Percentiles rank a stretch among this genome's conserved stretches.
phyloP scores from a whole-genome alignment of 2,329 filamentous ascomycete genomes.

The Fusarium coicis region DNA sequence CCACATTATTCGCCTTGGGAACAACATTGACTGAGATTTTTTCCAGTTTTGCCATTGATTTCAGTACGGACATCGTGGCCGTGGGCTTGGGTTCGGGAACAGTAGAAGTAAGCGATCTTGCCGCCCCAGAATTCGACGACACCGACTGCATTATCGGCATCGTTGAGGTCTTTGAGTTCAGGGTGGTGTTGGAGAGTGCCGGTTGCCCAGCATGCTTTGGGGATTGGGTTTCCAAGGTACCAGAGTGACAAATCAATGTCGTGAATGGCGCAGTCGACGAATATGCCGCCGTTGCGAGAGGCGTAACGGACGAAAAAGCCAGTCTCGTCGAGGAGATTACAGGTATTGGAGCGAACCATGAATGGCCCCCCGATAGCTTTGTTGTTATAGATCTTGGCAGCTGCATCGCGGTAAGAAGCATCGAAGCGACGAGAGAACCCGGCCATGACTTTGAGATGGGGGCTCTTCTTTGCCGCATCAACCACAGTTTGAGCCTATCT shows the following conservation, averaged over 20 bases:
- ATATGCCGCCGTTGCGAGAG: slow-evolving; percentile 72
- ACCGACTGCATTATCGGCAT: slow-evolving; percentile 53
- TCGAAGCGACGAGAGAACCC: slow-evolving; percentile 63
- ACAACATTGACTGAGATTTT: slow-evolving; percentile 70
- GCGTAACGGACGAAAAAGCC: slow-evolving; percentile 77
- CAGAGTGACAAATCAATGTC: slow-evolving; percentile 62
- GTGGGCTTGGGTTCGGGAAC: slow-evolving; percentile 71
- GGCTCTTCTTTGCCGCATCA: slow-evolving; percentile 63
- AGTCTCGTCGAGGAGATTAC: slow-evolving; percentile 71
- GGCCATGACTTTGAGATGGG: slow-evolving; percentile 70
- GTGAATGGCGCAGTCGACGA: slow-evolving; percentile 76
- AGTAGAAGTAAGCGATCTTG: slow-evolving; percentile 73
- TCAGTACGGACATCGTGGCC: slow-evolving; percentile 72
- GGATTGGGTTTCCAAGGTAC: slow-evolving; percentile 39
- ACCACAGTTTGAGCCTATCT: slow-evolving; percentile 67
- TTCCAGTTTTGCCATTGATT: slow-evolving; percentile 73
- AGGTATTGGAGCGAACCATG: slow-evolving; percentile 73
- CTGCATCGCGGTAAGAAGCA: slow-evolving; percentile 70
- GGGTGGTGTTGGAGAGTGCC: slow-evolving; percentile 38
- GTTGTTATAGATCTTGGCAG: slow-evolving; percentile 59
- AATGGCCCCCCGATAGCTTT: slow-evolving; percentile 66
- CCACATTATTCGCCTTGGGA: slow-evolving; percentile 64
- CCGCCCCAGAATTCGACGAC: slow-evolving; percentile 73
- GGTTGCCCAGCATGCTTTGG: slow-evolving; percentile 27
- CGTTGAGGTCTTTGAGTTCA: slow-evolving; percentile 41